A percentile compares a stretch with the other conserved stretches of the same genome.
Conservation (phyloP, 441 rosid genomes). For the Corymbia citriodora region DNA sequence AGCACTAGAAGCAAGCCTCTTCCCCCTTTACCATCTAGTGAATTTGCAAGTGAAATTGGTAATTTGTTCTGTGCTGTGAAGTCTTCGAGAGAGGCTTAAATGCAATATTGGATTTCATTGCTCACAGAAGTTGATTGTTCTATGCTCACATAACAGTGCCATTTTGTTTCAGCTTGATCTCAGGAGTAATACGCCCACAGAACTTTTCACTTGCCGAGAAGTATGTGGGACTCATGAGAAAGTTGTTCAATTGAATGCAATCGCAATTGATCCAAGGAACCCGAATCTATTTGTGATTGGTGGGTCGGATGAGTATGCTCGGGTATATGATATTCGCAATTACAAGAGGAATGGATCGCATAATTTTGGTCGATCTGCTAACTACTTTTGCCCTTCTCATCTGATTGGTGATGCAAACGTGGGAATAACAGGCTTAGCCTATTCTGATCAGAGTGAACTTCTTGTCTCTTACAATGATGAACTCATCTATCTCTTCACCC, state of each 20-base stretch:
- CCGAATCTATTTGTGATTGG: slow-evolving; percentile 82
- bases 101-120: neutral
- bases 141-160: neutral
- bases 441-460: slow-evolving; percentile 84
- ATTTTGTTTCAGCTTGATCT: slow-evolving; percentile 73
- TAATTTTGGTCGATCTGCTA: slow-evolving; percentile 47
- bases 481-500: slow-evolving; percentile 61
- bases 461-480: slow-evolving; percentile 77
- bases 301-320: slow-evolving; percentile 74
- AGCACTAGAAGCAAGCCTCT: neutral
- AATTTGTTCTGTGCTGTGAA: neutral
- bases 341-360: slow-evolving; percentile 49
- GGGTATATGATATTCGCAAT: slow-evolving; percentile 76
- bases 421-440: slow-evolving; percentile 87
- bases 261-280: slow-evolving; percentile 78
- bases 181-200: slow-evolving; percentile 51
- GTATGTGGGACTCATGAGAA: slow-evolving; percentile 23
- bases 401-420: slow-evolving; percentile 50
- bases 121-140: neutral
- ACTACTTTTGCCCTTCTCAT: slow-evolving; percentile 67
- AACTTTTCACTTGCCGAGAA: slow-evolving; percentile 65
- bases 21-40: neutral
- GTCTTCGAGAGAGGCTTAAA: neutral
- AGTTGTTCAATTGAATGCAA: slow-evolving; percentile 51
- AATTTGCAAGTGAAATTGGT: neutral